Evolutionary conservation across 2,329 filamentous ascomycete species (phyloP).

Genomic region (Pseudocercospora musae): DNA sequence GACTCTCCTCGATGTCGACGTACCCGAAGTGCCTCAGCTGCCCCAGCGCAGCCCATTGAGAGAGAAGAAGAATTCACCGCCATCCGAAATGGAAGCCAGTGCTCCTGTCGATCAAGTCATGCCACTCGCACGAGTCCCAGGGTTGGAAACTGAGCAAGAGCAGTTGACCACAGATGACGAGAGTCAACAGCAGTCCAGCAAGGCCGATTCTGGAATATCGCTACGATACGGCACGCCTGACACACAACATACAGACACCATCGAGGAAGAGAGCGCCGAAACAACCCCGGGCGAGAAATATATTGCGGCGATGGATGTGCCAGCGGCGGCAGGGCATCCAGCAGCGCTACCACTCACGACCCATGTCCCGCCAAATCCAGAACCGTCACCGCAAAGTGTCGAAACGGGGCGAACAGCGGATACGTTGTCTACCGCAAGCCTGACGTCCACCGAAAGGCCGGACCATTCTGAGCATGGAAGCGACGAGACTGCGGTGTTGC

Average conservation of each 20-base stretch:
- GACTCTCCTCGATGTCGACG: constrained; percentile 14
- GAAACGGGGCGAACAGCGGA: constrained; percentile 7
- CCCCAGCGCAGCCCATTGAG: constrained; percentile 5
- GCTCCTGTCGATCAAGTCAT: not conserved
- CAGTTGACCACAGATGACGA: constrained; percentile 19
- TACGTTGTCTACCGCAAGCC: constrained; percentile 11
- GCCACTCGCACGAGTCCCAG: constrained; percentile 14
- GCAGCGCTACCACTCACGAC: not conserved
- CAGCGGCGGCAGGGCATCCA: not conserved
- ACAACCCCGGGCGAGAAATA: not conserved
- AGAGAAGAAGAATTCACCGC: not conserved
- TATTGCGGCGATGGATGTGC: not conserved
- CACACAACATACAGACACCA: constrained; percentile 13
- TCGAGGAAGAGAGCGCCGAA: constrained; percentile 4
- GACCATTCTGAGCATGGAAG: constrained; percentile 5
- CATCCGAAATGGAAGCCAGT: not conserved
- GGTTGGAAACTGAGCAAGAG: constrained; percentile 7
- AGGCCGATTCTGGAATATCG: constrained; percentile 56
- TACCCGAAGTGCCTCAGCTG: constrained; percentile 20
- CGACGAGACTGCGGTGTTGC: constrained; percentile 4
- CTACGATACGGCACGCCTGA: constrained; percentile 41
- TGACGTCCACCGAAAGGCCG: constrained; percentile 16
- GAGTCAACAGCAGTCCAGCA: constrained; percentile 36
- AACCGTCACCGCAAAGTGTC: too few relatives aligned
- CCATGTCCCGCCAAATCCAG: not conserved